Evolutionary conservation across 2,329 filamentous ascomycete species (phyloP), one percentile per base, ranked within the genome.

Genomic region (Trichoderma guizhouense): DNA sequence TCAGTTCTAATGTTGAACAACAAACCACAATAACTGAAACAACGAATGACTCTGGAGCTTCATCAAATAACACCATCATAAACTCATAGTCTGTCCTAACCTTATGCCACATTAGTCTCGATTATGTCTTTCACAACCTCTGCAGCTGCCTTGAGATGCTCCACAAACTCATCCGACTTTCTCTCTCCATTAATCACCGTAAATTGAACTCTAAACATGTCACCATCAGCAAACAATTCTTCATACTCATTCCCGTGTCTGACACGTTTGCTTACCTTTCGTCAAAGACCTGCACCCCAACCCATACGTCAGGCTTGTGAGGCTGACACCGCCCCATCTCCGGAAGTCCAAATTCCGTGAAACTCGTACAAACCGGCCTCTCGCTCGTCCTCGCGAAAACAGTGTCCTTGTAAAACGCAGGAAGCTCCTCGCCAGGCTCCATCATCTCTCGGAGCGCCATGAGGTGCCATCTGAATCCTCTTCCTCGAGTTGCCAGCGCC

Each of bases 221-320:
- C 7, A n/a, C 5, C 2, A 30, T 66, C 26, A 66, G 51, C 8
- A 43, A 18, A 51, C 32, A 8, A 12, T 26, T 0, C 11, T 5
- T 12, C 14, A 43, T 8, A 3, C 1, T 18, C 5, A 30, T 21
- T 12, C 11, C 18, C 28, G 26, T 30, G 26, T 15, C 1, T 61
- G 47, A 53, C 11, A 14, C 12, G 7, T 18, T 69, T 12, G 24
- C 66, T 69, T 12, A 69, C 66, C 26, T 69, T 47, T 69, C 66
- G 1, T 69, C 66, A 69, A 69, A 69, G 18, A 69, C 66, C 7
- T 69, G 66, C 15, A 69, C 66, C n/a, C 66, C 66, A 30, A 69
- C 66, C 66, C 66, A 69, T 4, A 69, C 66, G n/a, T 69, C 66
- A 12, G 24, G 5, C 34, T 47, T 69, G 1, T 43, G 36, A 39